Evolutionary conservation across 1,139 yeast species (phyloP).

Genomic region (Blastobotrys elegans): DNA sequence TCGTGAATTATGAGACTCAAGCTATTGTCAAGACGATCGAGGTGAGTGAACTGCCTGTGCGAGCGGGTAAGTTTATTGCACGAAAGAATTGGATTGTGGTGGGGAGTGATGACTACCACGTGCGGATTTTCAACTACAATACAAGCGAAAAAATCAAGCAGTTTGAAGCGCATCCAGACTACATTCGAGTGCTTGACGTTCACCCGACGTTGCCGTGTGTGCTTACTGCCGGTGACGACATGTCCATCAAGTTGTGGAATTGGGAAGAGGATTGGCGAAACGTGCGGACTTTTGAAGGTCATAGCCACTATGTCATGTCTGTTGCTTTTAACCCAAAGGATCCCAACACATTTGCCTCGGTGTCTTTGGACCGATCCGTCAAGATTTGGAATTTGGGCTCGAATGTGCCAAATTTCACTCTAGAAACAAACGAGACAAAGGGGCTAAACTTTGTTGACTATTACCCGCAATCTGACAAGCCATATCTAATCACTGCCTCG

Average conservation of each 20-base stretch:
- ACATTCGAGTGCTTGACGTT: constrained; percentile 85
- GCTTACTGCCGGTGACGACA: constrained; percentile 87
- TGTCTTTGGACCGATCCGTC: constrained; percentile 92
- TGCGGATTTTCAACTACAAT: constrained; percentile 89
- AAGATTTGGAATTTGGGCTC: constrained; percentile 96
- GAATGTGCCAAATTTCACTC: constrained; percentile 83
- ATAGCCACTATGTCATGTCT: constrained; percentile 92
- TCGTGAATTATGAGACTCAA: constrained; percentile 86
- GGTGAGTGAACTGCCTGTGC: constrained; percentile 89
- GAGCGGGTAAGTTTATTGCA: constrained; percentile 93
- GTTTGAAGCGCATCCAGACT: constrained; percentile 98
- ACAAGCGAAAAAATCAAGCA: constrained; percentile 92
- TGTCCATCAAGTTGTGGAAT: constrained; percentile 90
- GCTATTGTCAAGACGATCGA: constrained; percentile 65
- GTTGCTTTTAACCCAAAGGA: constrained; percentile 96
- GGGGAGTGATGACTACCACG: constrained; percentile 92
- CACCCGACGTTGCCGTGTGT: constrained; percentile 91
- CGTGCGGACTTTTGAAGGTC: constrained; percentile 92
- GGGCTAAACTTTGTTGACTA: constrained; percentile 96
- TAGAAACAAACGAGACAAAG: constrained; percentile 83
- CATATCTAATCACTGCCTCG: constrained; percentile 86
- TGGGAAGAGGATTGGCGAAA: constrained; percentile 93
- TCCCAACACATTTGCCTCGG: constrained; percentile 95
- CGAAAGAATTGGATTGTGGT: constrained; percentile 97
- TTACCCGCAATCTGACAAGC: constrained; percentile 95